Evolutionary conservation across 495 filamentous ascomycete genomes (phyloP), one percentile per base, ranked within the genome.

Genomic region (Aspergillus affinis): DNA sequence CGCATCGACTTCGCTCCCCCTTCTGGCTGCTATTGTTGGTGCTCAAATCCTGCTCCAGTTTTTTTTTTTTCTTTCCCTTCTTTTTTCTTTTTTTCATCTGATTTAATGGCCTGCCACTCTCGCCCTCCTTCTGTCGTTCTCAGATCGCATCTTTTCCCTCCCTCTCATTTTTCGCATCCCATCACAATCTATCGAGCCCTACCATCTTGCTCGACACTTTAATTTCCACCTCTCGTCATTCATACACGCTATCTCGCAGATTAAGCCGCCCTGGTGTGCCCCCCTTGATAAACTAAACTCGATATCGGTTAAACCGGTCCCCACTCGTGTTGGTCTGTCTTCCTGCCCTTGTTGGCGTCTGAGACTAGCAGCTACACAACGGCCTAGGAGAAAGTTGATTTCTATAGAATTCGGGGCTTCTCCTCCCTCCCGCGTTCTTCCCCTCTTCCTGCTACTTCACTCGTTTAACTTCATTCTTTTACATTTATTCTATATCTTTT

Each of bases 381-480:
- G 13, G 36, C 36, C 36, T 41, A 41, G 36, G 36, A 15, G 36
- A 41, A 41, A 41, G 36, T 41, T 10, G 36, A 41, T 41, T 41
- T 41, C 36, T 41, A 41, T 41, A 41, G 36, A 41, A 41, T 41
- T 41, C 36, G 9, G 36, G 36, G 36, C 36, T 41, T 10, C 36
- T 41, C 36, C 52, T 21, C 47, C 52, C 18, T 57, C 54, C 51
- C 54, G 56, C 59, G 54, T 53, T 51, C 53, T 57, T 58, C 45
- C 17, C 44, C 21, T 29, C 36, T 52, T 59, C 27, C 48, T 41
- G 15, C 36, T 17, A 5, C 36, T 20, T 19, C 52, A 13, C 51
- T 27, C 55, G 6, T 10, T 47, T 26, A 23, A 45, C 20, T 60
- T 32, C 23, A 41, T 57, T 51, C 20, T 51, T 51, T 50, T 56